These are phyloP conservation scores for Lipomyces mesembrius DNA, from an alignment of 805 yeast species.

Conservation along the genomic window DNA sequence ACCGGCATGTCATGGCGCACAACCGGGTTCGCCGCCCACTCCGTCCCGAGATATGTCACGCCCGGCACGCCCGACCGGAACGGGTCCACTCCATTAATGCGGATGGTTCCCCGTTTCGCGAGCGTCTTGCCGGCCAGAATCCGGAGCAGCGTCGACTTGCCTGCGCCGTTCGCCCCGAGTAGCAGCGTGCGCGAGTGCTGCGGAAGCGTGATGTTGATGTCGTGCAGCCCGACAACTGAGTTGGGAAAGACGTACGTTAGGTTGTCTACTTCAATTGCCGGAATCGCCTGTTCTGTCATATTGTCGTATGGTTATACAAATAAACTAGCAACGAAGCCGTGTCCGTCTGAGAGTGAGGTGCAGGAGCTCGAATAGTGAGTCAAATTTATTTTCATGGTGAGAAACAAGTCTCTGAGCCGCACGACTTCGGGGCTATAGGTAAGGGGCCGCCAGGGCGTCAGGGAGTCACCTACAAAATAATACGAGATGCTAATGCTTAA, in stretches of 20 bases:
- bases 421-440: too few species aligned
- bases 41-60: slow-evolving; percentile 87
- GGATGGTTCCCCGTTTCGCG: slow-evolving; percentile 70
- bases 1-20: slow-evolving; percentile 93
- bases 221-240: slow-evolving; percentile 66
- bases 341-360: neutral
- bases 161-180: slow-evolving; percentile 92
- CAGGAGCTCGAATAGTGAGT: neutral
- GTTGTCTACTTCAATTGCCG: slow-evolving; percentile 65
- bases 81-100: slow-evolving; percentile 85
- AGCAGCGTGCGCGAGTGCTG: slow-evolving; percentile 77
- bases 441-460: too few species aligned
- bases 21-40: slow-evolving; percentile 92
- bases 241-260: slow-evolving; percentile 73
- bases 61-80: slow-evolving; percentile 61
- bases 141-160: slow-evolving; percentile 85
- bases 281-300: neutral
- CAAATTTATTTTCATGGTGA: too few species aligned
- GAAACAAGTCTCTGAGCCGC: too few species aligned
- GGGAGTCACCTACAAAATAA: too few species aligned
- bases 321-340: neutral
- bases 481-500: too few species aligned
- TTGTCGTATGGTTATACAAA: neutral
- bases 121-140: slow-evolving; percentile 90
- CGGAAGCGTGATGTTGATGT: slow-evolving; percentile 64